Evolutionary conservation across 1,284 basidiomycete species (phyloP), one percentile per base, ranked within the genome.

Genomic region (Pisolithus thermaeus): DNA sequence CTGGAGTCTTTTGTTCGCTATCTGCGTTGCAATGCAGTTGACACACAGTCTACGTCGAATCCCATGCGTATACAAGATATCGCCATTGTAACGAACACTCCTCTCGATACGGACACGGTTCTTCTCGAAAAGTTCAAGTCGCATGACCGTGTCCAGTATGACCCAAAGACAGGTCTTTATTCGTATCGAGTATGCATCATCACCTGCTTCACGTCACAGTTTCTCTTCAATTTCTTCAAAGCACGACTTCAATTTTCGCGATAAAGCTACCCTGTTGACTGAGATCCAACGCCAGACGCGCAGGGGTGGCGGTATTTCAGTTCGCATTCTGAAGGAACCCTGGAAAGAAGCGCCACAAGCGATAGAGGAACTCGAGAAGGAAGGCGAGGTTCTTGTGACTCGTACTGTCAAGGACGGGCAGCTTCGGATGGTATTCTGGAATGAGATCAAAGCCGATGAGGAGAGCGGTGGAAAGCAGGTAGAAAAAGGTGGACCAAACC

Each of bases 401-500:
- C 76, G 92, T 30, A 91, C 91, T 0, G 73, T 81, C 49, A 91
- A 90, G 59, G 92, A 93, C 58, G 89, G 88, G 0, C 84, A 90
- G 60, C 73, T 90, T 66, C 81, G 87, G 55, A 89, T 90, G 80
- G 92, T 94, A 0, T 95, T 93, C 62, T 92, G 87, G 84, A 95
- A 96, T 61, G 91, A 93, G 64, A 78, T 94, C 43, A 88, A 88
- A 58, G 80, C 84, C 0, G 79, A 78, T 23, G 84, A 90, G 57
- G 83, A 83, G 54, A 77, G 68, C 50, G 89, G 82, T 6, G 85
- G 82, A 3, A 77, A 76, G 62, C 67, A 72, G 18, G 82, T 95
- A 8, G 92, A 95, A 69, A 82, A 92, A 73, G 92, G 92, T 89
- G 54, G 51, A 80, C 53, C 22, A 39, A 49, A 43, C 12, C 12